Evolutionary conservation across 2,329 filamentous ascomycete genomes (phyloP).

Genomic region (Scedosporium minutisporum): DNA sequence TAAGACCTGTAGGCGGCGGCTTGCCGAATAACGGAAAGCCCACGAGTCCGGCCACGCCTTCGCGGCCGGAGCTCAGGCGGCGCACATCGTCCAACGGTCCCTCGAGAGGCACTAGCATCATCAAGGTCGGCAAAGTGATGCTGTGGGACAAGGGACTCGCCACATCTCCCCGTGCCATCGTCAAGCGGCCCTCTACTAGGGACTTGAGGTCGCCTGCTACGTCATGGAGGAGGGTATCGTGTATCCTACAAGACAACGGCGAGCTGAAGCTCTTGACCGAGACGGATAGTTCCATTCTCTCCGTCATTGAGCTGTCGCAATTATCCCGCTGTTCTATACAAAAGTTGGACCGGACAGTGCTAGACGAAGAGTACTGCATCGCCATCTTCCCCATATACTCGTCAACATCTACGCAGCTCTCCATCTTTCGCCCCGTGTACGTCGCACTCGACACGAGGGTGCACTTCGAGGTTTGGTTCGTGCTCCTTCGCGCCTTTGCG

Average conservation of each 20-base stretch:
- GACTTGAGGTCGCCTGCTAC: conserved; percentile 43
- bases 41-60: conserved; percentile 21
- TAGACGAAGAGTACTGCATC: conserved; percentile 89
- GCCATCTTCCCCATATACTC: conserved; percentile 93
- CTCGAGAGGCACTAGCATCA: conserved; percentile 53
- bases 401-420: conserved; percentile 59
- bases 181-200: conserved; percentile 47
- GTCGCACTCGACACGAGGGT: conserved; percentile 77
- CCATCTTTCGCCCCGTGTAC: conserved; percentile 79
- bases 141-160: conserved; percentile 75
- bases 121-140: conserved; percentile 87
- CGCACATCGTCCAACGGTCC: conserved; percentile 23
- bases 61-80: conserved; percentile 33
- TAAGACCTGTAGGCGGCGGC: conserved; percentile 48
- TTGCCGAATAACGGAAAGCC: conserved; percentile 15
- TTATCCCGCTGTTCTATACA: conserved; percentile 86
- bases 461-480: conserved; percentile 96
- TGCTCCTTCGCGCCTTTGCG: conserved; percentile 80
- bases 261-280: conserved; percentile 87
- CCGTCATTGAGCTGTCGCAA: conserved; percentile 78
- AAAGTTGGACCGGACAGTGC: conserved; percentile 76
- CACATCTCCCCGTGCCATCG: conserved; percentile 43
- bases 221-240: conserved; percentile 81
- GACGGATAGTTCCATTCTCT: conserved; percentile 69
- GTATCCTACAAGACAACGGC: conserved; percentile 88